Percentiles rank a stretch among this genome's conserved stretches.
Conservation (phyloP, 768 basidiomycete species). For the Hericium coralloides region DNA sequence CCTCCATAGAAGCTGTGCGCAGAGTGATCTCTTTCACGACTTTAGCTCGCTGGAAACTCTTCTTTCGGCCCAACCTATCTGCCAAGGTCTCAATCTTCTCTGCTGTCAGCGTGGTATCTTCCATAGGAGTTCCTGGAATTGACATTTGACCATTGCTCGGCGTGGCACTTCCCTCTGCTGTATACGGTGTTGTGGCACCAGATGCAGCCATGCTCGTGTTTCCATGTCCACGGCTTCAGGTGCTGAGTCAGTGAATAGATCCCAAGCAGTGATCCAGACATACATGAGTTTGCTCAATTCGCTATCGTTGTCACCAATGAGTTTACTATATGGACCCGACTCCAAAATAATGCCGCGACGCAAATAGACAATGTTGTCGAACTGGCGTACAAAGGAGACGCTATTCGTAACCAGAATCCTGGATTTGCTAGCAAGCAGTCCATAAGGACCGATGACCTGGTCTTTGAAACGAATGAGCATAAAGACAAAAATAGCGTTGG, state of each 20-base stretch:
- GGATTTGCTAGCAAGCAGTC: conserved; percentile 75
- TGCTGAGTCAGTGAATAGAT: background rate
- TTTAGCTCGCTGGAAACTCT: conserved; percentile 49
- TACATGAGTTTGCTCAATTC: conserved; percentile 73
- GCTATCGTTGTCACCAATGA: conserved; percentile 51
- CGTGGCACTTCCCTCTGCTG: background rate
- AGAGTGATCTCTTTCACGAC: conserved; percentile 32
- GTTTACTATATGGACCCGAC: conserved; percentile 51
- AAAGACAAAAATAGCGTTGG: background rate
- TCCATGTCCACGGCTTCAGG: conserved; percentile 8
- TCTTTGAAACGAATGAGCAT: conserved; percentile 33
- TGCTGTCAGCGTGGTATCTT: conserved; percentile 3
- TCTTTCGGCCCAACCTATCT: conserved; percentile 50
- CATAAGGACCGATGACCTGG: conserved; percentile 79
- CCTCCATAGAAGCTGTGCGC: conserved; percentile 32
- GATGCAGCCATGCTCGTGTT: conserved; percentile 6
- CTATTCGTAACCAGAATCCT: conserved; percentile 83
- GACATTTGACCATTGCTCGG: conserved; percentile 4
- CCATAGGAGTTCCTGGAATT: conserved; percentile 8
- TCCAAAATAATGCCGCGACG: conserved; percentile 81
- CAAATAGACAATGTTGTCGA: conserved; percentile 67
- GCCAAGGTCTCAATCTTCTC: conserved; percentile 6
- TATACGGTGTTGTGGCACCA: conserved; percentile 17
- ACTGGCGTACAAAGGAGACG: conserved; percentile 72
- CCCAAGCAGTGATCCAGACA: conserved; percentile 17